Evolutionary conservation across 208 protist genomes (phyloP).

Genomic region (Phytomonas sp.): DNA sequence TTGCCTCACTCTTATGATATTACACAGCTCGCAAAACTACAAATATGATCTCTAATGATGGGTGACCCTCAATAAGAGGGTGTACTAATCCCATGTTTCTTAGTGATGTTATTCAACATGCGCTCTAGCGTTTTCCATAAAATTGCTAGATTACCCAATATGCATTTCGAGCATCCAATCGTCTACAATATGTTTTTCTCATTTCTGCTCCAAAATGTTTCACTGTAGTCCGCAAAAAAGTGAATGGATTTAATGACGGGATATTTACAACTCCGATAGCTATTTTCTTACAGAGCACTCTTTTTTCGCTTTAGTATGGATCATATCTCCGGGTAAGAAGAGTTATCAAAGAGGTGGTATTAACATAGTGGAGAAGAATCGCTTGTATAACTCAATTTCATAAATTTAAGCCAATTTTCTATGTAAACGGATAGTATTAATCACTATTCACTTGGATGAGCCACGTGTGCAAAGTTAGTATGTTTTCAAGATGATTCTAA

Average conservation of each 20-base stretch:
- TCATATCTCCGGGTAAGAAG: conserved; percentile 82
- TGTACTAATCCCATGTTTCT: neutral
- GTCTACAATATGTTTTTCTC: neutral
- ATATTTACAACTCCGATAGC: conserved; percentile 81
- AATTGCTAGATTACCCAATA: neutral
- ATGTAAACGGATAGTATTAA: conserved; percentile 54
- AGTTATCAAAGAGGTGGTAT: conserved; percentile 76
- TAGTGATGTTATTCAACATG: neutral
- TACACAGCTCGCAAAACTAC: neutral
- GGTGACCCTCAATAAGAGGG: neutral
- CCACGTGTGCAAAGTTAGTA: conserved; percentile 72
- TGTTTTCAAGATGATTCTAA: conserved; percentile 82
- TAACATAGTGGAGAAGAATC: conserved; percentile 68
- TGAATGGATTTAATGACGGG: conserved; percentile 55
- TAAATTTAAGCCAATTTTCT: conserved; percentile 86
- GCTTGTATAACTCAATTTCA: conserved; percentile 76
- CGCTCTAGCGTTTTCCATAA: neutral
- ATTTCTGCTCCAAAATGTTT: neutral
- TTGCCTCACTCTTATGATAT: neutral
- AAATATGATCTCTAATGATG: neutral
- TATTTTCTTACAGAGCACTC: conserved; percentile 79
- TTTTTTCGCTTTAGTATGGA: conserved; percentile 87
- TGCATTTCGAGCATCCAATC: neutral
- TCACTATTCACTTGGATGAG: conserved; percentile 86
- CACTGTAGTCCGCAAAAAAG: conserved; percentile 15